A percentile compares a stretch with the other conserved stretches of the same genome.
Evolutionary conservation across 305 asterid species (phyloP).

Genomic region (Striga hermonthica): DNA sequence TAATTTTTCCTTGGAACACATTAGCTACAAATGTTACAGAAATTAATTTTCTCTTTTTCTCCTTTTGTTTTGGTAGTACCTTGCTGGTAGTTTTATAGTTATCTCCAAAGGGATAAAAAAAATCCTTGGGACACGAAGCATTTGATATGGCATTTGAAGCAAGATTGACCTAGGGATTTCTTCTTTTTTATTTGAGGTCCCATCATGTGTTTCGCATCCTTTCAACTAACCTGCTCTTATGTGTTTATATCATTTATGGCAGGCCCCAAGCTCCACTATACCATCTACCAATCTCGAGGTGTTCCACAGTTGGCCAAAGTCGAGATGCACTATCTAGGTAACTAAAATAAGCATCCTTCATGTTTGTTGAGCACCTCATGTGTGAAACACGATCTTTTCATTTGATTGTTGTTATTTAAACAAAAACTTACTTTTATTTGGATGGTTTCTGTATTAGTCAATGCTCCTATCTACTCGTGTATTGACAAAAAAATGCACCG

Average conservation of each 20-base stretch:
- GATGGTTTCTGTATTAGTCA: constrained; percentile 20
- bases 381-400: constrained; percentile 28
- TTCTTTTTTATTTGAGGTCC: not conserved
- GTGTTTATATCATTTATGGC: constrained; percentile 22
- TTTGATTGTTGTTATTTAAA: constrained; percentile 30
- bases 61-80: no score
- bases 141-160: not conserved
- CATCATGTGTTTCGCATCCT: not conserved
- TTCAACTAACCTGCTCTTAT: not conserved
- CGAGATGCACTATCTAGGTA: constrained; percentile 49
- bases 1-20: no score
- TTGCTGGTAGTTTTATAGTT: no score
- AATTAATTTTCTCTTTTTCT: no score
- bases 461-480: constrained; percentile 25
- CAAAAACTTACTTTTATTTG: not conserved
- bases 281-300: constrained; percentile 28
- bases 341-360: constrained; percentile 30
- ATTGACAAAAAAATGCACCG: constrained; percentile 79
- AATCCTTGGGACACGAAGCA: not conserved
- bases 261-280: constrained; percentile 32
- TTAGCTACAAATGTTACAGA: no score
- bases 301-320: constrained; percentile 31
- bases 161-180: not conserved
- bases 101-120: no score
- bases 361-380: constrained; percentile 38